Evolutionary conservation across 805 yeast species (phyloP), one percentile per base, ranked within the genome.

Genomic region (Ogataea nonfermentans): DNA sequence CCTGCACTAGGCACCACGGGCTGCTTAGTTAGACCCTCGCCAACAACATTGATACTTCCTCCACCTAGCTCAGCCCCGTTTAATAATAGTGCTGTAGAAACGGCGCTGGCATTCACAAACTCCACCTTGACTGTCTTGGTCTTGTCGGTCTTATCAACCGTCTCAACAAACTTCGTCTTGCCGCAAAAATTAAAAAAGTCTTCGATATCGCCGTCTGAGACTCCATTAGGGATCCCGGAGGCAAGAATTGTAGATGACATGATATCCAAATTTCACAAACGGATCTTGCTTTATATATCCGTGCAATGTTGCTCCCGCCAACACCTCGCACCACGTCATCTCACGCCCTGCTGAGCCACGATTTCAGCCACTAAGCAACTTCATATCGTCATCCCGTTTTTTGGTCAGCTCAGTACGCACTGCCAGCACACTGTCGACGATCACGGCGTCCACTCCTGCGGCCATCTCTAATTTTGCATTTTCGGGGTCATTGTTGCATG

Each of bases 371-470:
- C 35, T 31, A 9, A 32, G 33, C 46, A 31, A 30, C 17, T 24
- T 35, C 37, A 35, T 35, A 47, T 14, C 40, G 37, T 24, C 28
- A 35, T 37, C 46, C 37, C 6, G 41, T 54, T 11, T 51, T 58
- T 33, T 59, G 2, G 65, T 75, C 46, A 90, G 70, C 6, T 86
- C 96, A 52, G 83, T 83, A 57, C 95, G 73, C n/a, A 90, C 95
- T 0, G 96, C 96, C 55, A 90, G 70, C 2, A 91, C 98, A 40
- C 87, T 81, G 63, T 91, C 98, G 3, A 87, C 97, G 64, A 91
- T 91, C n/a, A 91, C 97, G 0, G 99, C 99, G 69, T 91, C 98
- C 9, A 91, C 96, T 7, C 98, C 98, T 3, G 95, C 90, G 47
- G 78, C 79, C 82, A 91, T 82, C 62, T 91, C 96, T 41, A 84